Evolutionary conservation across 1,284 basidiomycete species (phyloP), one percentile per base, ranked within the genome.

Genomic region (Ceratobasidium sp.): DNA sequence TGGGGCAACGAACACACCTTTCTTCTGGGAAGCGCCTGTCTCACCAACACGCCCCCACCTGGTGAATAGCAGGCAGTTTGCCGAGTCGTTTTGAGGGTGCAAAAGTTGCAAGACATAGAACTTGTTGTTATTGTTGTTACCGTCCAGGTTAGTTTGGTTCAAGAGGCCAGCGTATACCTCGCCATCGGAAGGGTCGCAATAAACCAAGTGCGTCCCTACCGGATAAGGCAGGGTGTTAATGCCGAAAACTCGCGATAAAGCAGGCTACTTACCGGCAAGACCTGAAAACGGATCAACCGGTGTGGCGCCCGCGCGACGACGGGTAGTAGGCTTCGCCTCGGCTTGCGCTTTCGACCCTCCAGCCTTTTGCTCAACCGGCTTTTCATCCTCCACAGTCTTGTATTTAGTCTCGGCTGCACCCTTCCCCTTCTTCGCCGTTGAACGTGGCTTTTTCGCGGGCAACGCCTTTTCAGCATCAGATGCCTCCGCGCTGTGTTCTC

Each of bases 21-120:
- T 89, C 66, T 78, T 76, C 79, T 88, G 85, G 22, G 78, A 82
- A 77, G 85, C 82, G 0, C 89, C 89, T 43, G 81, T 81, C 78
- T 89, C 88, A 31, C 89, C 89, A 13, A 89, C 88, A 27, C 89
- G 84, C 2, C 78, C 89, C 88, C 88, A 90, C 34, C 88, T 85
- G 31, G 87, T 88, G 79, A 83, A 88, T 19, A 90, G 81, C 1
- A 81, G 74, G 74, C 82, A 85, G 19, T 80, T 76, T 9, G 78
- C 61, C 31, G 80, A 77, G 77, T 85, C 84, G 1, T 84, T 83
- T 39, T 86, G 82, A 0, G 86, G 84, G 77, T 89, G 88, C 41
- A 90, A 80, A 1, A 90, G 81, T 77, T 90, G 88, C n/a, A 90
- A 81, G 1, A 89, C 87, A 76, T 90, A 90, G 80, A 88, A 90